Conservation (phyloP, 306 rosid genomes). For the Lathyrus oleraceus region DNA sequence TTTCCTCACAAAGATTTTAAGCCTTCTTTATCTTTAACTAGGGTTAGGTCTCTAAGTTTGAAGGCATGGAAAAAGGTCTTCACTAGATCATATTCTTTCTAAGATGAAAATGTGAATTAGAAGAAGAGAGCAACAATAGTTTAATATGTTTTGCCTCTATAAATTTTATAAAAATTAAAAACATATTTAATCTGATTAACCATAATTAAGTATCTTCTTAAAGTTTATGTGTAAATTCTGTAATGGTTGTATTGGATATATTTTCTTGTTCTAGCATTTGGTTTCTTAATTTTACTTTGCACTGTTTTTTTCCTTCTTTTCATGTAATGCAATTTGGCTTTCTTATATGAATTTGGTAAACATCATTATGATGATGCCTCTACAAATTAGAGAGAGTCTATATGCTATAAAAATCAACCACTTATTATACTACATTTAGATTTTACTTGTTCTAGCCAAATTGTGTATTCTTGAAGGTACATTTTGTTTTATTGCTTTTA, state of each 20-base stretch:
- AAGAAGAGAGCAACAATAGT: background rate
- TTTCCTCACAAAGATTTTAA: constrained; percentile 38
- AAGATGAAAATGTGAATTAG: background rate
- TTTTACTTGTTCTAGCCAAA: constrained; percentile 29
- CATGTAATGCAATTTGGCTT: constrained; percentile 17
- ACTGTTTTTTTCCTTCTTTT: constrained; percentile 13
- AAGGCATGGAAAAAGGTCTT: constrained; percentile 76
- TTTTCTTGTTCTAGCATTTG: constrained; percentile 29
- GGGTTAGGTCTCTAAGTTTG: constrained; percentile 66
- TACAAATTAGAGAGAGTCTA: constrained; percentile 10
- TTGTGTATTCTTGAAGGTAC: constrained; percentile 14
- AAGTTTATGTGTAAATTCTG: constrained; percentile 33
- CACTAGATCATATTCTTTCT: constrained; percentile 64
- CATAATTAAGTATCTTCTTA: background rate
- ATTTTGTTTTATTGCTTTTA: constrained; percentile 11
- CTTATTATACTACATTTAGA: constrained; percentile 22
- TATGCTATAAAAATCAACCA: constrained; percentile 4
- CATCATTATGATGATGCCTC: background rate
- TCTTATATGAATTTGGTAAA: constrained; percentile 6
- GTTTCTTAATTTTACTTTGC: background rate
- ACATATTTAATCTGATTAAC: background rate
- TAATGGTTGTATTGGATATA: constrained; percentile 29
- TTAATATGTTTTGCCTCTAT: background rate
- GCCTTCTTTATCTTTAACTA: constrained; percentile 56
- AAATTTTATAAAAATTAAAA: background rate